These are phyloP conservation scores for Pneumocystis murina DNA, from an alignment of 1,139 yeast species.

Conservation along the genomic window DNA sequence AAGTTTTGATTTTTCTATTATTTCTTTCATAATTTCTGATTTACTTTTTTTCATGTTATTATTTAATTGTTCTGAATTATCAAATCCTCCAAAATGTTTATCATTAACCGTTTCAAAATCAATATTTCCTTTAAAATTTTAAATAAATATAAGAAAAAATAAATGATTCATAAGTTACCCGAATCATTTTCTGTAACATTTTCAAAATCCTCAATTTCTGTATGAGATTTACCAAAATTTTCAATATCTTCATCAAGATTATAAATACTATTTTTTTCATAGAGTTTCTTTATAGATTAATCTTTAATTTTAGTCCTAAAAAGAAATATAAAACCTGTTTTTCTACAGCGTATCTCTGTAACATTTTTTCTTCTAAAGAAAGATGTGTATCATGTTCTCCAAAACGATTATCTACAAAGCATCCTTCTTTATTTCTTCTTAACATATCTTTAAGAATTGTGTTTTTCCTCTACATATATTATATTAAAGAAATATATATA, in stretches of 20 bases:
- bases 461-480: conserved; percentile 32
- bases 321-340: conserved; percentile 33
- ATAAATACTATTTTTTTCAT: conserved; percentile 28
- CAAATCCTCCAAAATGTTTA: conserved; percentile 17
- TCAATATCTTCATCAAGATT: conserved; percentile 72
- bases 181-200: conserved; percentile 29
- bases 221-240: conserved; percentile 60
- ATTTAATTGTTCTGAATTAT: conserved; percentile 24
- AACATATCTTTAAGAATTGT: conserved; percentile 53
- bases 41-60: conserved; percentile 62
- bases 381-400: conserved; percentile 68
- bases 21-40: conserved; percentile 91
- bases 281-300: conserved; percentile 33
- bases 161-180: conserved; percentile 7
- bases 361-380: conserved; percentile 82
- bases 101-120: conserved; percentile 10
- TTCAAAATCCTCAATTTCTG: conserved; percentile 35
- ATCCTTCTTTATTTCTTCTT: conserved; percentile 58
- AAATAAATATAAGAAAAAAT: neutral
- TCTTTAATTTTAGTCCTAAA: conserved; percentile 12
- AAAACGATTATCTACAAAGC: conserved; percentile 70
- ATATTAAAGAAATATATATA: neutral
- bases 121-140: conserved; percentile 5
- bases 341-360: conserved; percentile 85
- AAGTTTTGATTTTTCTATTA: conserved; percentile 85